Base-by-base conservation (phyloP, 2,329 filamentous ascomycete genomes). In the Xylaria hypoxylon region DNA sequence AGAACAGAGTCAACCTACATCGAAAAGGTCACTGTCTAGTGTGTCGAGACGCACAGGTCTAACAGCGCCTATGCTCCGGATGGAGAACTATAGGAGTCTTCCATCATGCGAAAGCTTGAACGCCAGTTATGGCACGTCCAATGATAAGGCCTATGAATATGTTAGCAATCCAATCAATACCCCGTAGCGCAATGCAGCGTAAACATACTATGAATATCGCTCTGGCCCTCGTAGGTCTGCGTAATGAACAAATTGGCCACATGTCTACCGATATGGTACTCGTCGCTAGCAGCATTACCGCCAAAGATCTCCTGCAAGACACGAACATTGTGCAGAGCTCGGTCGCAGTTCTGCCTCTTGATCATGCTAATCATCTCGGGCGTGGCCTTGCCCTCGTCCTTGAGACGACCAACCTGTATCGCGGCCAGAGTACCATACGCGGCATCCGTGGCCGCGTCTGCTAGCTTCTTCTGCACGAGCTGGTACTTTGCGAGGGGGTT, bases 331-430 rank as follows among this genome's bases (percentile, higher is more conserved):
- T 87, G 83, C 74, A 99, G 83, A 17, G 96, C 96, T 59, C 90
- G 85, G 80, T 99, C 96, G 80, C 96, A 99, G 80, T 99, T 99
- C 82, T 98, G 94, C 72, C 96, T 86, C 87, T 99, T 99, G 77
- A 98, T 90, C 92, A 99, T 87, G 78, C 87, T 90, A 75, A 99
- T 97, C 95, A 98, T 98, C 83, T 99, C 96, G 6, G 96, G 94
- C 2, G 91, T 90, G 26, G 87, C 89, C 79, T 93, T 92, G 70
- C 94, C 94, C 77, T 93, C 89, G 74, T 98, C 95, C 86, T 97
- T 98, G 64, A 98, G 87, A 68, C 95, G 86, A 59, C 94, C 94
- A 40, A 98, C 95, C 80, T 99, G 96, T 64, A 93, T 89, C 7
- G 93, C 91, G 6, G 96, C 96, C 61, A 97, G 82, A n/a, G 93